Conservation (phyloP, 73 alveolate species). For the Tetrahymena thermophila region DNA sequence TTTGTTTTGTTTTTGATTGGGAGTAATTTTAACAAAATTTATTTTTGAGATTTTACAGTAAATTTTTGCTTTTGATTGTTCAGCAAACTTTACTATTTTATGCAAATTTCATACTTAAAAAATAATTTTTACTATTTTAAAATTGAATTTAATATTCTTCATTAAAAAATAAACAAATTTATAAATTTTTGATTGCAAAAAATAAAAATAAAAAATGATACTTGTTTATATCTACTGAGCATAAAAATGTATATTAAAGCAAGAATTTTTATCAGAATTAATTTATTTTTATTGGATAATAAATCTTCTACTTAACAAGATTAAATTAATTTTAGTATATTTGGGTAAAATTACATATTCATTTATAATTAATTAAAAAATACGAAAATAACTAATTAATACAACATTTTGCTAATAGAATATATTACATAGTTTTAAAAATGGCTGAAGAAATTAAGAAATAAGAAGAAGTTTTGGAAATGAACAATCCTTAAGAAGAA, state of each 20-base stretch:
- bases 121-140: too few species aligned
- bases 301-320: background rate
- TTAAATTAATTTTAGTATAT: background rate
- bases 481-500: background rate
- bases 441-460: slow-evolving; percentile 1
- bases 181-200: too few species aligned
- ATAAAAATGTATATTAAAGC: background rate
- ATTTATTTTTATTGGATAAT: background rate
- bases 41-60: too few species aligned
- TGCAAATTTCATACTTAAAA: too few species aligned
- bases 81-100: too few species aligned
- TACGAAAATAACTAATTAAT: background rate
- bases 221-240: background rate
- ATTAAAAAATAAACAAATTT: too few species aligned
- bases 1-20: too few species aligned
- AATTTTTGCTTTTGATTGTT: too few species aligned
- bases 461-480: background rate
- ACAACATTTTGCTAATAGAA: background rate
- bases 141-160: background rate
- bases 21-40: too few species aligned
- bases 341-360: background rate
- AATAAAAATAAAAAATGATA: too few species aligned
- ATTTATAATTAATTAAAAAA: background rate
- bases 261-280: background rate
- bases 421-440: background rate